phyloP scores from a whole-genome alignment of 2,329 filamentous ascomycete species.

The Helicocarpus griseus region DNA sequence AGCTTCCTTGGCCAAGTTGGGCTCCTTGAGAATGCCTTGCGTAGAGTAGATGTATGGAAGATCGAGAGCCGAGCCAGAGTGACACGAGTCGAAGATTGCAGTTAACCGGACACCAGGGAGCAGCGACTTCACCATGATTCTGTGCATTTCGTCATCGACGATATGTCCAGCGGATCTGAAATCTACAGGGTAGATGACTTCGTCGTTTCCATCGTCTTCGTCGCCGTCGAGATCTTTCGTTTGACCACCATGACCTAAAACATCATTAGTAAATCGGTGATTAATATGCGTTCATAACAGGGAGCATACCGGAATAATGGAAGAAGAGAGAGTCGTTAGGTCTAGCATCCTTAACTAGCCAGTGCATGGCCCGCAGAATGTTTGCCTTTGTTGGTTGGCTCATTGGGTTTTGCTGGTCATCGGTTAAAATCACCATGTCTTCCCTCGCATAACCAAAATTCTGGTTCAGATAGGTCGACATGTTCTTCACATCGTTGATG shows the following conservation, averaged over 20 bases:
- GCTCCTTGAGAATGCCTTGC: conserved; percentile 58
- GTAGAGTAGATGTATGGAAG: conserved; percentile 60
- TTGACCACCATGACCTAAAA: conserved; percentile 62
- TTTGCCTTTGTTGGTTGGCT: conserved; percentile 95
- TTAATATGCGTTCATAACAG: not conserved
- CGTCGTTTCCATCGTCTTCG: conserved; percentile 68
- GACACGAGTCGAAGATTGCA: conserved; percentile 60
- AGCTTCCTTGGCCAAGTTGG: conserved; percentile 58
- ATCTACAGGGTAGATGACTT: conserved; percentile 71
- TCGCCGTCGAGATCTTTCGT: conserved; percentile 64
- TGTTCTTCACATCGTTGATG: conserved; percentile 96
- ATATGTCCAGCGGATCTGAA: conserved; percentile 61
- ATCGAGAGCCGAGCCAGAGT: conserved; percentile 57
- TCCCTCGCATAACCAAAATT: conserved; percentile 88
- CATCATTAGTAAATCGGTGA: conserved; percentile 10
- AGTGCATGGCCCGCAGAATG: conserved; percentile 92
- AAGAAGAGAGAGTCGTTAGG: conserved; percentile 96
- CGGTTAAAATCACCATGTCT: conserved; percentile 94
- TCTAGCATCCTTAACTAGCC: conserved; percentile 86
- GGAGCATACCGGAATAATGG: conserved; percentile 73
- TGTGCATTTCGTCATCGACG: conserved; percentile 69
- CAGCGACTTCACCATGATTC: conserved; percentile 65
- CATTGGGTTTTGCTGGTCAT: conserved; percentile 96
- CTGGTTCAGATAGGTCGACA: conserved; percentile 82
- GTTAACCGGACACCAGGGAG: conserved; percentile 70